Evolutionary conservation across 768 basidiomycete genomes (phyloP), one percentile per base, ranked within the genome.

Genomic region (Boletus huronensis): DNA sequence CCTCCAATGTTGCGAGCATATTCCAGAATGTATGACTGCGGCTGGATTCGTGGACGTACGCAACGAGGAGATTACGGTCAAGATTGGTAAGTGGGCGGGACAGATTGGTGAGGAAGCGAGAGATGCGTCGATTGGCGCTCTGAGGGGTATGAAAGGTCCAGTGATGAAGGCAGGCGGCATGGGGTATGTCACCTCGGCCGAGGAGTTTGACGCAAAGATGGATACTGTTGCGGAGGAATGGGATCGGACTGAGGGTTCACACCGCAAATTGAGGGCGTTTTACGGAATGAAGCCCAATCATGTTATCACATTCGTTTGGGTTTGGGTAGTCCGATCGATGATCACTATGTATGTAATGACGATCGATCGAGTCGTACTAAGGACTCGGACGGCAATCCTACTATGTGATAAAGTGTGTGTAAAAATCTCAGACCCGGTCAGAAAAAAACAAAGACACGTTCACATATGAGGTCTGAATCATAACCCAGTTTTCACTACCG

Each of bases 131-230:
- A 64, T 66, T 6, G 57, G 57, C 7, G 62, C 60, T 3, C 47
- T 63, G 42, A 51, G 56, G 34, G 64, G 64, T 7, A 57, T 62
- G 57, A 64, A 67, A 43, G 62, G 50, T 0, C 52, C 64, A 0
- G 54, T 65, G 21, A 54, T 67, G 48, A 64, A 60, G 40, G 55
- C 62, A 16, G 66, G 66, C 1, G 60, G 64, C 2, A 48, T 68
- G 47, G 62, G 60, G 10, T 59, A 53, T 38, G 62, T 59, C 23
- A 25, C 40, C 3, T 53, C 62, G 3, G 53, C 52, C 8, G 55
- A 57, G 6, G 64, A 65, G 39, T 59, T 60, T 45, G 67, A 67
- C 35, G 3, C 3, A 5, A 45, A 58, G 13, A n/a, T 65, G 26
- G 60, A 61, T 32, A 52, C 23, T 10, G 38, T 67, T 36, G 52